phyloP scores from a whole-genome alignment of 78 protist genomes.

The Planoprotostelium fungivorum region DNA sequence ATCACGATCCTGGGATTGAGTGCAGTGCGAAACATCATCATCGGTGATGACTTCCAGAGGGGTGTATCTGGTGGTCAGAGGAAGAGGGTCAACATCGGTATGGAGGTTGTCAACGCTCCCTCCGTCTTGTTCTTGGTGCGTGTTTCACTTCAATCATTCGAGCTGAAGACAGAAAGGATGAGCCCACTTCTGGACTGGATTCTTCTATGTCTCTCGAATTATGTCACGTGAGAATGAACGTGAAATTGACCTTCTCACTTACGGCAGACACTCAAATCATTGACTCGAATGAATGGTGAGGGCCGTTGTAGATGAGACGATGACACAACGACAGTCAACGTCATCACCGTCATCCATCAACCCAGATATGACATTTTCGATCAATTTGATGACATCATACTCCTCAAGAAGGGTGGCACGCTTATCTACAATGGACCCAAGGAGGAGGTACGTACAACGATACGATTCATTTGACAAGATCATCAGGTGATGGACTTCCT shows the following conservation, averaged over 20 bases:
- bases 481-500: background rate
- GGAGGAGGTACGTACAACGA: background rate
- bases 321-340: background rate
- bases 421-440: background rate
- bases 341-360: background rate
- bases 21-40: slow-evolving; percentile 3
- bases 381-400: background rate
- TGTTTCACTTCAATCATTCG: background rate
- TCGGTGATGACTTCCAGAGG: slow-evolving; percentile 50
- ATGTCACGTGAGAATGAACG: background rate
- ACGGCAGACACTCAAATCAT: background rate
- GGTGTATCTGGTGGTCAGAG: slow-evolving; percentile 70
- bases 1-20: background rate
- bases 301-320: background rate
- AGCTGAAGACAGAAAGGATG: slow-evolving; percentile 15
- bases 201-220: slow-evolving; percentile 18
- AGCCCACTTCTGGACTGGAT: slow-evolving; percentile 67
- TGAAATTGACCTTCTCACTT: background rate
- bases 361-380: background rate
- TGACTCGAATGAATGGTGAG: background rate
- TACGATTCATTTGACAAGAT: background rate
- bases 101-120: slow-evolving; percentile 36
- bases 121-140: background rate
- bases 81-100: slow-evolving; percentile 65
- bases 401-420: background rate